Conservation (phyloP, 2,329 filamentous ascomycete genomes). For the Claviceps humidiphila region DNA sequence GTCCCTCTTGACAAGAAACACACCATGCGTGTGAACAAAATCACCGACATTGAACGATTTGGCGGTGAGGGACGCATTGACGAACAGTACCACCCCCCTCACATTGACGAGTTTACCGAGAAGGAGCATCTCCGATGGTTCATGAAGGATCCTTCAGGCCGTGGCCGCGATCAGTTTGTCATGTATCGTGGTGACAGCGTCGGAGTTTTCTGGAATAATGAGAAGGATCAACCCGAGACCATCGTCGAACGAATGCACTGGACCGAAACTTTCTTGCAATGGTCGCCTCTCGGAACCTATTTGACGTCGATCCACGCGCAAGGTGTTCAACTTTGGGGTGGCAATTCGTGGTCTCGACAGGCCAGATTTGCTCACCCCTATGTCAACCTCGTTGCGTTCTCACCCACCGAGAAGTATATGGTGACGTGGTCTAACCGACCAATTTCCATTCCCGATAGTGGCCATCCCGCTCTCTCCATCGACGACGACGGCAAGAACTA, state of each 20-base stretch:
- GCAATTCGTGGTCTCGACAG: constrained; percentile 74
- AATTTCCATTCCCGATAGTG: constrained; percentile 79
- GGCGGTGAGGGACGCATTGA: constrained; percentile 87
- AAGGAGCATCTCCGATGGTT: constrained; percentile 93
- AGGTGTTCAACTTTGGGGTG: constrained; percentile 95
- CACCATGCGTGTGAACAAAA: constrained; percentile 89
- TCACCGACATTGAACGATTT: constrained; percentile 94
- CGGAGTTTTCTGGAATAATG: constrained; percentile 96
- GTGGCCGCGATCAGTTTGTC: constrained; percentile 87
- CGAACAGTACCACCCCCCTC: constrained; percentile 73
- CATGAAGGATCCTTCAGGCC: constrained; percentile 65
- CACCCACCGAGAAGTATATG: constrained; percentile 80
- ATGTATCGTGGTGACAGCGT: constrained; percentile 89
- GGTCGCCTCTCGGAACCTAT: constrained; percentile 90
- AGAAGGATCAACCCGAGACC: constrained; percentile 75
- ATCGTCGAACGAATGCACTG: constrained; percentile 89
- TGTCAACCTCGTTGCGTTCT: constrained; percentile 94
- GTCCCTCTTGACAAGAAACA: constrained; percentile 93
- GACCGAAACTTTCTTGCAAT: constrained; percentile 97
- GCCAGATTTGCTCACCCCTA: constrained; percentile 91
- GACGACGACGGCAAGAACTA: constrained; percentile 99
- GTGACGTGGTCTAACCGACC: constrained; percentile 95
- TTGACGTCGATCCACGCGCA: constrained; percentile 90
- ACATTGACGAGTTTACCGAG: constrained; percentile 74
- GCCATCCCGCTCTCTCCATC: constrained; percentile 67